Evolutionary conservation across 768 basidiomycete genomes (phyloP).

Genomic region (Phlebiopsis gigantea): DNA sequence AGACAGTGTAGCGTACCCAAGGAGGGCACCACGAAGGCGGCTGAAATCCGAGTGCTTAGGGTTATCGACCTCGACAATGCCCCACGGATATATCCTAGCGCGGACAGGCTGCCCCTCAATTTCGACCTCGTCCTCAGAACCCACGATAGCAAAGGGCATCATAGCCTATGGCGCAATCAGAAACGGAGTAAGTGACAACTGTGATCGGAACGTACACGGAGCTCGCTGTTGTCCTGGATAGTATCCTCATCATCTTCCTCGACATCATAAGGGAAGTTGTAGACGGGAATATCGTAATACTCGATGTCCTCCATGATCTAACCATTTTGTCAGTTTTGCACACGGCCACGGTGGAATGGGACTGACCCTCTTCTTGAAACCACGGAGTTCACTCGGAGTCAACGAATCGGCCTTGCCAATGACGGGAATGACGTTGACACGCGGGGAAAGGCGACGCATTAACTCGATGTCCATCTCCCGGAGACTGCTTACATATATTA

Average conservation of each 20-base stretch:
- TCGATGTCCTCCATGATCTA: conserved; percentile 99
- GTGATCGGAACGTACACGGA: conserved; percentile 55
- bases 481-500: conserved; percentile 41
- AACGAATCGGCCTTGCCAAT: conserved; percentile 94
- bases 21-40: conserved; percentile 82
- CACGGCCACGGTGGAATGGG: background rate
- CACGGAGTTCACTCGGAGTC: conserved; percentile 87
- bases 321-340: background rate
- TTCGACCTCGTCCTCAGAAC: conserved; percentile 95
- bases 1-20: conserved; percentile 53
- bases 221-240: conserved; percentile 93
- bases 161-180: conserved; percentile 51
- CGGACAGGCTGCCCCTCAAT: conserved; percentile 88
- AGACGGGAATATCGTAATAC: conserved; percentile 95
- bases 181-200: background rate
- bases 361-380: conserved; percentile 90
- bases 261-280: conserved; percentile 99
- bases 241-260: conserved; percentile 99
- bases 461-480: conserved; percentile 99
- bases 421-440: conserved; percentile 98
- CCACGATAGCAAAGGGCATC: conserved; percentile 95
- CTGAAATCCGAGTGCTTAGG: conserved; percentile 99
- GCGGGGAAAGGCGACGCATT: conserved; percentile 95
- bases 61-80: conserved; percentile 97
- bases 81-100: conserved; percentile 97